Percentiles rank a stretch among this genome's conserved stretches.
phyloP scores from a whole-genome alignment of 768 basidiomycete species.

The Mycena metata region DNA sequence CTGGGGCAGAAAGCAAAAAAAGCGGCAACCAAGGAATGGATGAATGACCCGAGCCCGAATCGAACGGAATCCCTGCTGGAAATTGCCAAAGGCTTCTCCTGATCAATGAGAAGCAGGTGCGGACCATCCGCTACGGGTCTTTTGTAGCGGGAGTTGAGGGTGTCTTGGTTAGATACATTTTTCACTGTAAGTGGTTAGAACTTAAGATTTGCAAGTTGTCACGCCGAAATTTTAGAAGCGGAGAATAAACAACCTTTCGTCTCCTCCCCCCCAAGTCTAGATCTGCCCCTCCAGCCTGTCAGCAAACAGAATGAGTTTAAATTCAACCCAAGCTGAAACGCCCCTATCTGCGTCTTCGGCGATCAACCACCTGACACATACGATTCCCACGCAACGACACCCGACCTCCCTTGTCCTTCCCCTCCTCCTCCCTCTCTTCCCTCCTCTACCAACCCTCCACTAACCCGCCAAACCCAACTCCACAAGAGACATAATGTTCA shows the following conservation, averaged over 20 bases:
- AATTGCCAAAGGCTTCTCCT: too few species aligned
- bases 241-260: too few species aligned
- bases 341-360: too few species aligned
- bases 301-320: too few species aligned
- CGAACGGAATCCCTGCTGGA: not conserved
- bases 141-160: too few species aligned
- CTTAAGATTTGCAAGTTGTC: too few species aligned
- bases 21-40: not conserved
- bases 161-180: too few species aligned
- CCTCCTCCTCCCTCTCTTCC: not conserved
- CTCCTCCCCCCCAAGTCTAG: too few species aligned
- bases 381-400: not conserved
- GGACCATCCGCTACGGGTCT: conserved; percentile 1
- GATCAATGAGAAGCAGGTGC: not conserved
- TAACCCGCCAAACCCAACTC: not conserved
- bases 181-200: too few species aligned
- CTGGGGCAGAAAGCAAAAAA: not conserved
- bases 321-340: too few species aligned
- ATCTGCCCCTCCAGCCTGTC: too few species aligned
- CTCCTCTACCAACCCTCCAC: not conserved
- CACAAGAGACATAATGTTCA: conserved; percentile 11
- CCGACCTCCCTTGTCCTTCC: conserved; percentile 2
- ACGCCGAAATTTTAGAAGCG: too few species aligned
- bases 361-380: not conserved
- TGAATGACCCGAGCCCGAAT: not conserved